Base-by-base conservation (phyloP, 2,329 filamentous ascomycete genomes). In the Trichoderma hamatum region DNA sequence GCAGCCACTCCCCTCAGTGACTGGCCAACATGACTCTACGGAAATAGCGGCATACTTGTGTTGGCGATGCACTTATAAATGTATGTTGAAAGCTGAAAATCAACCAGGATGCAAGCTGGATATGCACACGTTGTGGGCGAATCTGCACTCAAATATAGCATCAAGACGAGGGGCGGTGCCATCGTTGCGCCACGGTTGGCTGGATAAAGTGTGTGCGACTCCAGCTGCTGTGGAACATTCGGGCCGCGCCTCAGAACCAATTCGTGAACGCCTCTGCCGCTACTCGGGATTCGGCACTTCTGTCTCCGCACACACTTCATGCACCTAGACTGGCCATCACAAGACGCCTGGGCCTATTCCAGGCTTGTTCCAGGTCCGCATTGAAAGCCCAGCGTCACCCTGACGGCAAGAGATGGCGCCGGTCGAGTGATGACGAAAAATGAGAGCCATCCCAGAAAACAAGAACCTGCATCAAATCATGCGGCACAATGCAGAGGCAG, bases 271-370 rank as follows among this genome's bases (percentile, higher is more conserved):
- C 43, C 46, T 63, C 51, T 51, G 30, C 60, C 60, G 60, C 60
- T 63, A 52, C 60, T 63, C 60, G 60, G 60, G 46, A 52, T 28
- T 63, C 60, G 60, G 60, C 60, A 63, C 60, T 63, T 34, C 5
- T 10, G 46, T n/a, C 60, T 63, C 60, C 60, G 59, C 59, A n/a
- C 60, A 34, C 60, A 63, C 46, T 62, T 61, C 30, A 62, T 62
- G 59, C 58, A 28, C 10, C 26, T 36, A 11, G 39, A 52, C 43
- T 32, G 16, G 21, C 21, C 30, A 52, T 34, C 60, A 52, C 60
- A 51, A 63, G 60, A 62, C 26, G n/a, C 6, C 43, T 49, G 19
- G 43, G n/a, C 43, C n/a, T 49, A 14, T 49, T 49, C n/a, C 46
- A 21, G 51, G 26, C 21, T 26, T 54, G 26, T 28, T 54, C 54